These are phyloP conservation scores for Lentinula detonsa DNA, from an alignment of 768 basidiomycete genomes.

Conservation along the genomic window DNA sequence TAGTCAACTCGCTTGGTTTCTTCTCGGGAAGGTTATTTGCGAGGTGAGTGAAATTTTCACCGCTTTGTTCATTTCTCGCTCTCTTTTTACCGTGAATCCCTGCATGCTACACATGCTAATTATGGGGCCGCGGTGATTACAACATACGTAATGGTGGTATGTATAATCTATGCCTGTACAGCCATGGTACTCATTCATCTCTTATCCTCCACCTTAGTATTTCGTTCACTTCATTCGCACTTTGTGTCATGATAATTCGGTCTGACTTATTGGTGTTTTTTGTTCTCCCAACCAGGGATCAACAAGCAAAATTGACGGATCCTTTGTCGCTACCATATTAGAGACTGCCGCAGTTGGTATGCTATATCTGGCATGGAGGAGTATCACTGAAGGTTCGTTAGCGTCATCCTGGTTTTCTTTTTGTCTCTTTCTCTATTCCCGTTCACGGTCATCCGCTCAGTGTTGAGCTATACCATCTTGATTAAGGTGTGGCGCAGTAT, in stretches of 20 bases:
- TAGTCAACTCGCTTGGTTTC: conserved; percentile 78
- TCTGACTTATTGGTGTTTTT: neutral
- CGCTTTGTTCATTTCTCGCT: neutral
- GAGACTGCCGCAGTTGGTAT: conserved; percentile 69
- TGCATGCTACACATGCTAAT: neutral
- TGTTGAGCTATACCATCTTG: too few species aligned
- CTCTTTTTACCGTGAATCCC: neutral
- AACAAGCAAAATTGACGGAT: conserved; percentile 70
- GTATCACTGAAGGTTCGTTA: conserved; percentile 79
- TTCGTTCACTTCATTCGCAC: neutral
- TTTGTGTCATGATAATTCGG: neutral
- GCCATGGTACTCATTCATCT: too few species aligned
- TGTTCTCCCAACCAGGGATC: conserved; percentile 37
- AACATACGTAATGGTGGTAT: too few species aligned
- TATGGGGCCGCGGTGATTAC: neutral
- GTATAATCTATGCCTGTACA: too few species aligned
- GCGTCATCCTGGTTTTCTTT: neutral
- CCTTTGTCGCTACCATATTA: conserved; percentile 79
- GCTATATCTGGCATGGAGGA: conserved; percentile 77
- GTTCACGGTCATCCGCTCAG: too few species aligned
- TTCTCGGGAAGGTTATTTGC: conserved; percentile 76
- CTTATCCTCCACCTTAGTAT: too few species aligned
- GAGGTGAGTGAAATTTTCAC: conserved; percentile 24
- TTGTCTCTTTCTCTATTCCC: neutral
- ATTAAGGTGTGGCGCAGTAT: neutral